Conservation (phyloP, 1,139 yeast genomes). For the Saccharomycopsis crataegensis region DNA sequence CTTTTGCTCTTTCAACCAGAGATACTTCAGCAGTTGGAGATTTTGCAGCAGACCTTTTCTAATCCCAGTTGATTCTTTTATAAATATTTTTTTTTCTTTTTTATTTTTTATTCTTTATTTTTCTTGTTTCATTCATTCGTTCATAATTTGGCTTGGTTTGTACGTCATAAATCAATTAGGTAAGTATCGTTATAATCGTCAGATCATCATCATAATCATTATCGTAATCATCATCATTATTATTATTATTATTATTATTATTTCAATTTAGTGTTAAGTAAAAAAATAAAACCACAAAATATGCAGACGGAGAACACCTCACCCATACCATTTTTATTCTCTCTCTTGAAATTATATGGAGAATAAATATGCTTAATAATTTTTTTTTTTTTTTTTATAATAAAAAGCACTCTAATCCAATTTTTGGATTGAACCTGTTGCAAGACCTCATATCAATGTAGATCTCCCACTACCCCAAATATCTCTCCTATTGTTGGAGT, state of each 20-base stretch:
- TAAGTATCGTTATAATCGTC: neutral
- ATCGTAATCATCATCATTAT: constrained; percentile 3
- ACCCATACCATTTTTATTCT: neutral
- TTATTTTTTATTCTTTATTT: too few species aligned
- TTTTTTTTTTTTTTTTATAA: neutral
- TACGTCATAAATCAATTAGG: neutral
- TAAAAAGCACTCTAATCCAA: too few species aligned
- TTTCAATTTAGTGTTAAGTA: neutral
- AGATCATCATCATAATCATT: constrained; percentile 7
- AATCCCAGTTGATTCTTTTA: too few species aligned
- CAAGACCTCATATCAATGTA: neutral
- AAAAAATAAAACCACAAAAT: too few species aligned
- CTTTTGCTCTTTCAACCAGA: too few species aligned
- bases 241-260: neutral
- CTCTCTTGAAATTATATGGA: neutral
- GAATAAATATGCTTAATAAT: neutral
- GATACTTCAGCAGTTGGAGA: too few species aligned
- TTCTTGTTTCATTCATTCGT: too few species aligned
- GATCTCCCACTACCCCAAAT: constrained; percentile 13
- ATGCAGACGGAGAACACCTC: too few species aligned
- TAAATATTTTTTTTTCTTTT: too few species aligned
- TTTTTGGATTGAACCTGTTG: too few species aligned
- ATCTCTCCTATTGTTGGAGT: constrained; percentile 9
- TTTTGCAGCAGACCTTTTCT: too few species aligned
- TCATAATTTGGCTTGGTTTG: too few species aligned